Evolutionary conservation across 371 early-diverging fungal species (phyloP).

Genomic region (Mucor plumbeus): DNA sequence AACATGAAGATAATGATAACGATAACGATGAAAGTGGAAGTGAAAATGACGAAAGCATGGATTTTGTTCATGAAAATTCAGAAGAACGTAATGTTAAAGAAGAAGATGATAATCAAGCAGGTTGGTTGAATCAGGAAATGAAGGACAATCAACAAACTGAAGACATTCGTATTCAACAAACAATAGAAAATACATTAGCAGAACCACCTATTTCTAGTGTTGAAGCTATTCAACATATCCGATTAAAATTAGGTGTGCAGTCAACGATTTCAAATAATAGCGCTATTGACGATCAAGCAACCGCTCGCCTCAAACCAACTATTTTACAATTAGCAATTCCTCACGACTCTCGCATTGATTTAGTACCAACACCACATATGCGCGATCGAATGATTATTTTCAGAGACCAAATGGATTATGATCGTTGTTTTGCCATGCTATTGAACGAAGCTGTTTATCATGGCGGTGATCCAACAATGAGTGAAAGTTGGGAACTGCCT

Average conservation of each 20-base stretch:
- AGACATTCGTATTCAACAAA: no score
- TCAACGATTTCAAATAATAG: constrained; percentile 33
- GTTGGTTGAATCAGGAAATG: neutral
- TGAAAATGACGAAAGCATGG: neutral
- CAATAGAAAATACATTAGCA: neutral
- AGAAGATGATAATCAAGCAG: neutral
- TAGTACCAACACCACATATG: constrained; percentile 62
- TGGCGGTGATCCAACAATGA: constrained; percentile 64
- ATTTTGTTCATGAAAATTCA: neutral
- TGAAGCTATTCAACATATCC: constrained; percentile 49
- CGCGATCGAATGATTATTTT: constrained; percentile 68
- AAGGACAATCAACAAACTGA: neutral
- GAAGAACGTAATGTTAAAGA: neutral
- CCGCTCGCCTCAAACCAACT: constrained; percentile 43
- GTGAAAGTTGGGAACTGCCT: constrained; percentile 62
- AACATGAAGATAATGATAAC: neutral
- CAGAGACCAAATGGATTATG: constrained; percentile 59
- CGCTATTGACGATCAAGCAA: constrained; percentile 12
- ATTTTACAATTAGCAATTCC: constrained; percentile 54
- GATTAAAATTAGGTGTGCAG: constrained; percentile 47
- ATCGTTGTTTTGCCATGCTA: constrained; percentile 58
- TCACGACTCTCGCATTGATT: constrained; percentile 65
- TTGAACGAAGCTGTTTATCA: constrained; percentile 57
- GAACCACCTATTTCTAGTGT: constrained; percentile 32
- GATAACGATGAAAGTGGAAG: neutral